Percentiles rank a stretch among this genome's conserved stretches.
These are phyloP conservation scores for Diplodia scrobiculata DNA, from an alignment of 2,329 filamentous ascomycete genomes.

Conservation along the genomic window DNA sequence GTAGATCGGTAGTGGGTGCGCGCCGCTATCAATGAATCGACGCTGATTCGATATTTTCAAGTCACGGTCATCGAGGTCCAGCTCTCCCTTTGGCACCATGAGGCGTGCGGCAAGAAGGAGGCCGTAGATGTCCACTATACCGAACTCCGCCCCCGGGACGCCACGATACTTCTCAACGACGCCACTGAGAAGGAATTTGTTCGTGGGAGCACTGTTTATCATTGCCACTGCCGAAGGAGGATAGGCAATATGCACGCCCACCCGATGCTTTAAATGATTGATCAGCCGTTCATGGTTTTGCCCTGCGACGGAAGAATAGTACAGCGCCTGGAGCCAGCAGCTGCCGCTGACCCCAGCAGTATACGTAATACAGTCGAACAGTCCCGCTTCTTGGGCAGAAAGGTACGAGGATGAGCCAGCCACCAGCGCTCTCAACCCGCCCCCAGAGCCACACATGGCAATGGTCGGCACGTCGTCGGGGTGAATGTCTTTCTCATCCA, in stretches of 20 bases:
- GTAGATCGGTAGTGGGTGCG: slow-evolving; percentile 89
- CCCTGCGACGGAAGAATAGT: slow-evolving; percentile 74
- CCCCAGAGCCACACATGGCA: slow-evolving; percentile 91
- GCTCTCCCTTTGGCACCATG: slow-evolving; percentile 81
- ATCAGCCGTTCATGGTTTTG: slow-evolving; percentile 70
- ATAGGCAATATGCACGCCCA: slow-evolving; percentile 88
- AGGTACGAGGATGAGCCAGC: slow-evolving; percentile 86
- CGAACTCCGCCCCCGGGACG: slow-evolving; percentile 76
- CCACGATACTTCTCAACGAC: slow-evolving; percentile 90
- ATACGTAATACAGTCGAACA: slow-evolving; percentile 94
- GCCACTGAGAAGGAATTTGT: slow-evolving; percentile 84
- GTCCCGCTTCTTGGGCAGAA: slow-evolving; percentile 78
- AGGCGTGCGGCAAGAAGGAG: slow-evolving; percentile 80
- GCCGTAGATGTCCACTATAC: slow-evolving; percentile 91
- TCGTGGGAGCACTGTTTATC: slow-evolving; percentile 85
- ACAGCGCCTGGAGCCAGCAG: slow-evolving; percentile 91
- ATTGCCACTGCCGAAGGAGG: slow-evolving; percentile 80
- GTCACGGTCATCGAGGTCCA: slow-evolving; percentile 73
- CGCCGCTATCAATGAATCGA: slow-evolving; percentile 72
- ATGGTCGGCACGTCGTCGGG: slow-evolving; percentile 91
- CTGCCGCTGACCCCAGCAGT: slow-evolving; percentile 93
- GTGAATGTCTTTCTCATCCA: slow-evolving; percentile 79
- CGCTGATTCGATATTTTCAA: slow-evolving; percentile 90
- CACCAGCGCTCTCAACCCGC: slow-evolving; percentile 84
- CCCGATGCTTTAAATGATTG: slow-evolving; percentile 80